Evolutionary conservation across 176 grass and related monocot genomes (phyloP), one percentile per base, ranked within the genome.

Genomic region (Lolium rigidum): DNA sequence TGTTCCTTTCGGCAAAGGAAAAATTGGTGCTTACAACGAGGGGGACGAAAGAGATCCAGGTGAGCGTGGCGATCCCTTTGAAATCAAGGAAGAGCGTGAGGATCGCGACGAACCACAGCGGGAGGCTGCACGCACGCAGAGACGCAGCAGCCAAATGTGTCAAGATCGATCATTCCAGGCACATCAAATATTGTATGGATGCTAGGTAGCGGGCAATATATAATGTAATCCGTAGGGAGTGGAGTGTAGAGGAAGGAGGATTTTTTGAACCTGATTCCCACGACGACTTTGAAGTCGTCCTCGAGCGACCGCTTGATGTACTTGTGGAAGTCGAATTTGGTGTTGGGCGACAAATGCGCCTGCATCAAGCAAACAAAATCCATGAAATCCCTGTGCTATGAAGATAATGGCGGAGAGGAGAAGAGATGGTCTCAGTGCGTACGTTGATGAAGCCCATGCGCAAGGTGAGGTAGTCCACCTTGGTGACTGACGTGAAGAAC

Each of bases 251-350:
- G 14, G 6, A 38, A 68, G 62, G 13, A 38, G 41, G 7, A 35
- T 35, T 31, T 35, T 31, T 6, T 58, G 25, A 2, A 73, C n/a
- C 96, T 98, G 78, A 98, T 95, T 55, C 96, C 90, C 0, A 98
- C 96, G 18, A 98, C 93, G 1, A 94, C 90, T 66, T 98, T 92
- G 76, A 98, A 98, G 64, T 98, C 96, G 35, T 98, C 96, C 39
- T 98, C 96, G 62, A 98, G 57, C 14, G 93, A 95, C 35, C 93
- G 80, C 81, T 98, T 98, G 74, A 98, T 92, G 88, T 95, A 98
- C 82, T 94, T 92, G 14, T 94, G 93, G 74, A 98, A 98, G 52
- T 98, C 74, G 79, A 95, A 98, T 77, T 92, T 94, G 44, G 72
- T 89, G 51, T 71, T 87, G 28, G 82, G 88, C 7, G 91, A 68